Evolutionary conservation across 2,329 filamentous ascomycete genomes (phyloP), one percentile per base, ranked within the genome.

Genomic region (Xylariales sp.): DNA sequence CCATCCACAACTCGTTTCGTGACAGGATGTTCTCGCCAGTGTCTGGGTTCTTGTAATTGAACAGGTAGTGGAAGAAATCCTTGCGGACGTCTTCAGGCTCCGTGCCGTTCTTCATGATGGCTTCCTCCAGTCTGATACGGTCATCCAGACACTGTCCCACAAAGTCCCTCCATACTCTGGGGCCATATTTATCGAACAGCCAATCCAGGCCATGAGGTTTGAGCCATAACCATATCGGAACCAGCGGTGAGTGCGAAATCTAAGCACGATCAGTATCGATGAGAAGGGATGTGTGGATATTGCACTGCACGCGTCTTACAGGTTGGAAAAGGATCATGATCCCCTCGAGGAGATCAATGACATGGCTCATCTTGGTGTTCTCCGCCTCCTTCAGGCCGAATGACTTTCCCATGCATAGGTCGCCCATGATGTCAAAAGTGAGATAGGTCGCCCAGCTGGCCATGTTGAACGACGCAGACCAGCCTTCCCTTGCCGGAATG

Each of bases 331-430:
- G 31, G 12, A 40, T 29, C 8, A 40, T 24, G 18, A 35, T 36
- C 25, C 31, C 22, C 9, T 20, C 39, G 31, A 42, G 27, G 14
- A 31, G 20, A 15, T 22, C 18, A 6, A 18, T 20, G 3, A 42
- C 31, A 25, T 10, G 18, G n/a, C 32, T 22, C 14, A 31, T n/a
- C n/a, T n/a, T 20, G 18, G 31, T n/a, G 40, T 15, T 25, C n/a
- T 37, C 24, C 14, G 40, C 25, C 32, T 33, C 21, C 40, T 33
- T 42, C 31, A 42, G 25, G 18, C 21, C 40, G 25, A 42, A 42
- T 16, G 24, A 22, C 19, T 42, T 33, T 8, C 40, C 31, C 16
- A 42, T 36, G 18, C 32, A 42, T 5, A 37, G 32, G 28, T 33
- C 40, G 19, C 38, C 38, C 19, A 40, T 8, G n/a, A 40, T 40